These are phyloP conservation scores for Candida andamanensis DNA, from an alignment of 805 yeast species.

Conservation along the genomic window DNA sequence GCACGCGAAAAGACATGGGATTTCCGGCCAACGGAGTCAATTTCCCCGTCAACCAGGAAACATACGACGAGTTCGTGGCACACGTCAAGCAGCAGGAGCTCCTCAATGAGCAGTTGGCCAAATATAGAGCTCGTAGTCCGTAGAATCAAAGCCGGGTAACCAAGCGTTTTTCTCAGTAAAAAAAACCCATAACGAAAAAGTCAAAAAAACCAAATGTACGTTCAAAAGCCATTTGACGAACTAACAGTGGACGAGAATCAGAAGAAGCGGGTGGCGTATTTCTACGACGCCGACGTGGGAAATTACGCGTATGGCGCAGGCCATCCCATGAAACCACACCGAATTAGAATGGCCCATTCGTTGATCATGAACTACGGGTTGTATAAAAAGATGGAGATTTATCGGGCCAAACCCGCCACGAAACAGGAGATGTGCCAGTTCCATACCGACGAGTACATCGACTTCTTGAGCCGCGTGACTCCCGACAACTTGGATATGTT, in stretches of 20 bases:
- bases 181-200: too few species aligned
- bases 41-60: slow-evolving; percentile 42
- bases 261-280: slow-evolving; percentile 41
- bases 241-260: slow-evolving; percentile 36
- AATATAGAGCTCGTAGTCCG: slow-evolving; percentile 19
- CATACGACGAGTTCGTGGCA: slow-evolving; percentile 34
- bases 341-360: slow-evolving; percentile 98
- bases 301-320: slow-evolving; percentile 98
- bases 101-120: slow-evolving; percentile 37
- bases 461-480: slow-evolving; percentile 82
- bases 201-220: slow-evolving; percentile 22
- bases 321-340: slow-evolving; percentile 98
- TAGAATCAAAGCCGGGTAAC: too few species aligned
- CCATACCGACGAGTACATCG: slow-evolving; percentile 96
- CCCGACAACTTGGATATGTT: slow-evolving; percentile 89
- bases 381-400: slow-evolving; percentile 94
- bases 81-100: slow-evolving; percentile 43
- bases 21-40: slow-evolving; percentile 43
- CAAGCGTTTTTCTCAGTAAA: too few species aligned
- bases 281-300: slow-evolving; percentile 77
- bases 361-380: slow-evolving; percentile 95
- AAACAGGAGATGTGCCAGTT: slow-evolving; percentile 97
- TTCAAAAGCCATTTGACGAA: slow-evolving; percentile 43
- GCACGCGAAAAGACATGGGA: slow-evolving; percentile 15
- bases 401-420: slow-evolving; percentile 96